Evolutionary conservation across 352 stramenopile species (phyloP).

Genomic region (Halophytophthora polymorphica): DNA sequence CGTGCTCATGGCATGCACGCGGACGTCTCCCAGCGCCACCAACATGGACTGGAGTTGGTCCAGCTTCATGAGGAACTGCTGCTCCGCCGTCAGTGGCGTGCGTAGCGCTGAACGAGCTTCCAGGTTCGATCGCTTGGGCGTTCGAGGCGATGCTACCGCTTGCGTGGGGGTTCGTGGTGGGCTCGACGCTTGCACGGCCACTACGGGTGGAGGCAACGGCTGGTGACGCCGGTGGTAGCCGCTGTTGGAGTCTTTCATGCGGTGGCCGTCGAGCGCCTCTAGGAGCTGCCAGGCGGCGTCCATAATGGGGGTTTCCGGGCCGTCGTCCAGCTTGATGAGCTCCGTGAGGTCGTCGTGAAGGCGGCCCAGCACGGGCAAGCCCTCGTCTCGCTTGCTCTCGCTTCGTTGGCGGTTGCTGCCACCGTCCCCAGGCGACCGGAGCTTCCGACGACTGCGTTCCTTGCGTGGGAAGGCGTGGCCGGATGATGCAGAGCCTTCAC

Average conservation of each 20-base stretch:
- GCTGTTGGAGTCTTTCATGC: slow-evolving; percentile 25
- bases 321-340: slow-evolving; percentile 49
- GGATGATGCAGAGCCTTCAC: slow-evolving; percentile 8
- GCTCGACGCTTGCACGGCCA: slow-evolving; percentile 2
- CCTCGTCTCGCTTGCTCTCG: slow-evolving; percentile 3
- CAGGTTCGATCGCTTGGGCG: not conserved
- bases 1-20: slow-evolving; percentile 46
- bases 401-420: slow-evolving; percentile 10
- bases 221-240: slow-evolving; percentile 24
- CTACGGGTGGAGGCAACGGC: not conserved
- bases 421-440: slow-evolving; percentile 9
- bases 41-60: slow-evolving; percentile 63
- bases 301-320: slow-evolving; percentile 18
- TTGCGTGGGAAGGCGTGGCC: slow-evolving; percentile 9
- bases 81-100: slow-evolving; percentile 41
- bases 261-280: slow-evolving; percentile 41
- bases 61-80: slow-evolving; percentile 62
- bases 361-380: slow-evolving; percentile 28
- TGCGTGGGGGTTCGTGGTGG: not conserved
- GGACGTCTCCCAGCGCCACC: slow-evolving; percentile 28
- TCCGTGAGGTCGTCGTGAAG: slow-evolving; percentile 49
- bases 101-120: slow-evolving; percentile 13
- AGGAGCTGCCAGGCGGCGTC: slow-evolving; percentile 52
- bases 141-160: too few relatives aligned
- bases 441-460: slow-evolving; percentile 11